Conservation (phyloP, 1,284 basidiomycete species). For the Mycena sp. region DNA sequence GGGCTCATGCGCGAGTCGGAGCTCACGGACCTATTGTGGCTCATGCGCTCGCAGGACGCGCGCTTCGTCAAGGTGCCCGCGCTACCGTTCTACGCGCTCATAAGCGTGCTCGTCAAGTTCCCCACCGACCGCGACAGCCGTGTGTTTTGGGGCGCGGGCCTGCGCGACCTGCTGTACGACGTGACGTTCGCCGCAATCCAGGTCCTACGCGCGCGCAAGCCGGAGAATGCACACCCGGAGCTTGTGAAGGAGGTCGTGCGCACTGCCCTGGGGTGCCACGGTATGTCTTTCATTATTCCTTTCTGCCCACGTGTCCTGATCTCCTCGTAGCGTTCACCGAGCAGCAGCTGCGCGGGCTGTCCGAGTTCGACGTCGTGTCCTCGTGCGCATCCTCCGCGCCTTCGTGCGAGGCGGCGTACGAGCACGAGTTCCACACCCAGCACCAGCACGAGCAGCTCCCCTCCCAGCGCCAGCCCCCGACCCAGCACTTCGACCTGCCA, state of each 20-base stretch:
- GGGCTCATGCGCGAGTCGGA: conserved; percentile 74
- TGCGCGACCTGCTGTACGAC: conserved; percentile 70
- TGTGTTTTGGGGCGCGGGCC: conserved; percentile 69
- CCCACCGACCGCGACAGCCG: conserved; percentile 75
- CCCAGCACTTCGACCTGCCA: no score
- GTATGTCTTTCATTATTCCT: conserved; percentile 48
- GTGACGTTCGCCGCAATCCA: conserved; percentile 41
- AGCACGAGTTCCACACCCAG: background rate
- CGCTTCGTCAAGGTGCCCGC: conserved; percentile 86
- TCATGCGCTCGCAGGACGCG: conserved; percentile 80
- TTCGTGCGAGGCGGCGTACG: no score
- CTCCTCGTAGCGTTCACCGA: conserved; percentile 62
- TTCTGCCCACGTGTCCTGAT: conserved; percentile 5
- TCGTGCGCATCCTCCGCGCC: background rate
- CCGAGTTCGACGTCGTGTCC: conserved; percentile 34
- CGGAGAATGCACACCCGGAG: conserved; percentile 46
- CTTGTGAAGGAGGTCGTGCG: conserved; percentile 62
- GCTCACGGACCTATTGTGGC: conserved; percentile 66
- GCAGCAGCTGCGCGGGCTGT: conserved; percentile 58
- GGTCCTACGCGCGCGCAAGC: conserved; percentile 44
- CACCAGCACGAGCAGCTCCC: conserved; percentile 6
- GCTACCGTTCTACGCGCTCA: conserved; percentile 78
- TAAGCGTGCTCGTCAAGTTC: conserved; percentile 78
- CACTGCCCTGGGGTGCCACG: conserved; percentile 63
- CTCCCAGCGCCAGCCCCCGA: no score